These are phyloP conservation scores for Euphrasia confusa DNA, from an alignment of 257 asterid genomes.

Conservation along the genomic window DNA sequence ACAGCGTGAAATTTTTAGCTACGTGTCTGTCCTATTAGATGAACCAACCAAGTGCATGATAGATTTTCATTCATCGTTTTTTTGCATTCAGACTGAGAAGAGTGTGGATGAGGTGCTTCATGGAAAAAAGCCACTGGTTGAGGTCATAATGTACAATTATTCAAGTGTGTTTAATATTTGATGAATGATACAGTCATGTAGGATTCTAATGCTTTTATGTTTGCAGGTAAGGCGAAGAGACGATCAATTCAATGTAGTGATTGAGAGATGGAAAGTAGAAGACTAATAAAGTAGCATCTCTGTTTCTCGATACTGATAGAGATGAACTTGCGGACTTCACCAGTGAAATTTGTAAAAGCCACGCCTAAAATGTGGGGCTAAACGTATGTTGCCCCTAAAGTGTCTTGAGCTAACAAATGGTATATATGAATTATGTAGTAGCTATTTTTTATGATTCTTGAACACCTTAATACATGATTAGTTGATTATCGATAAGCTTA, in stretches of 20 bases:
- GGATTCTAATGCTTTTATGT: conserved; percentile 16
- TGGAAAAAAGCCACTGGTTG: conserved; percentile 60
- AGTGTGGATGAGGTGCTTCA: conserved; percentile 64
- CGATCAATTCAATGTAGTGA: conserved; percentile 49
- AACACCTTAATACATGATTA: background rate
- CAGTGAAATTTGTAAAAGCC: conserved; percentile 1
- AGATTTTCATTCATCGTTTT: background rate
- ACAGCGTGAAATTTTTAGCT: background rate
- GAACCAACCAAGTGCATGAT: background rate
- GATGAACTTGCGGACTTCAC: background rate
- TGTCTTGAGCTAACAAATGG: background rate
- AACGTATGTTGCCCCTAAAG: background rate
- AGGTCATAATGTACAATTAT: conserved; percentile 36
- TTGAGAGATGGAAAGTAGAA: conserved; percentile 62
- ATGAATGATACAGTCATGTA: conserved; percentile 1
- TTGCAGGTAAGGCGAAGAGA: conserved; percentile 60
- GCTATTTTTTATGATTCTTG: background rate
- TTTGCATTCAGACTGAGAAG: conserved; percentile 44
- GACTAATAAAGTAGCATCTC: conserved; percentile 25
- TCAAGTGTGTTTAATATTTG: conserved; percentile 18
- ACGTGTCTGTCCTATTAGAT: background rate
- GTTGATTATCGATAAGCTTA: too few relatives aligned
- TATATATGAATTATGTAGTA: background rate
- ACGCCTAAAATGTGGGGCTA: background rate
- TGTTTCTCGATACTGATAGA: conserved; percentile 2